phyloP scores from a whole-genome alignment of 2,329 filamentous ascomycete species.

The Lachnellula arida region DNA sequence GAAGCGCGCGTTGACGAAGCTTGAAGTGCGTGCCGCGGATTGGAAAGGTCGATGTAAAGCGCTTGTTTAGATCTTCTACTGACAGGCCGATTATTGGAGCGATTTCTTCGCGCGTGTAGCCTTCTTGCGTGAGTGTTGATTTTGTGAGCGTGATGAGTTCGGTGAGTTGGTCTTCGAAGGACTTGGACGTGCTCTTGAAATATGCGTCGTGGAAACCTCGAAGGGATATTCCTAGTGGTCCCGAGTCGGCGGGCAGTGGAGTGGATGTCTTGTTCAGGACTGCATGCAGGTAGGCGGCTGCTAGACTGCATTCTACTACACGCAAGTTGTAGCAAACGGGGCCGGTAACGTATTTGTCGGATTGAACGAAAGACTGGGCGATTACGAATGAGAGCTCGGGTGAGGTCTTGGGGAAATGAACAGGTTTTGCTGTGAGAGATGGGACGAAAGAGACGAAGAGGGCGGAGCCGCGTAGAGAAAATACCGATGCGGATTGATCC shows the following conservation, averaged over 20 bases:
- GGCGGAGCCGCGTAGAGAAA: constrained; percentile 79
- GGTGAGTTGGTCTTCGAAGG: constrained; percentile 61
- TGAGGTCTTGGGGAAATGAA: constrained; percentile 74
- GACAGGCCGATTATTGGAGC: constrained; percentile 64
- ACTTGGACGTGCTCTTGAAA: constrained; percentile 45
- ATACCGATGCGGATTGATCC: constrained; percentile 96
- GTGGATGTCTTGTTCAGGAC: constrained; percentile 52
- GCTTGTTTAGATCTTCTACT: constrained; percentile 65
- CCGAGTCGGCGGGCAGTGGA: constrained; percentile 68
- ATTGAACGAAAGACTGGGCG: constrained; percentile 87
- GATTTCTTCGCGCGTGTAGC: constrained; percentile 86
- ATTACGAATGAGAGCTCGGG: constrained; percentile 89
- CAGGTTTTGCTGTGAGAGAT: constrained; percentile 66
- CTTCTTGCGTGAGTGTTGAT: constrained; percentile 69
- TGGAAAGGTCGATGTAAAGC: constrained; percentile 83
- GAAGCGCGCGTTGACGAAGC: constrained; percentile 79
- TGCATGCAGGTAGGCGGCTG: constrained; percentile 64
- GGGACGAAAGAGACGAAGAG: constrained; percentile 90
- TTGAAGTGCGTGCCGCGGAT: constrained; percentile 84
- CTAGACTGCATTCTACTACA: constrained; percentile 91
- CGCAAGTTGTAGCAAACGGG: constrained; percentile 95
- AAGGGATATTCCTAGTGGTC: constrained; percentile 77
- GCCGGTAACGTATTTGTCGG: constrained; percentile 91
- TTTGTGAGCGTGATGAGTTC: constrained; percentile 66
- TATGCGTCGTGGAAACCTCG: constrained; percentile 83